Percentiles rank a stretch among this genome's conserved stretches.
Evolutionary conservation across 2,329 filamentous ascomycete genomes (phyloP).

Genomic region (Parafenestella ontariensis): DNA sequence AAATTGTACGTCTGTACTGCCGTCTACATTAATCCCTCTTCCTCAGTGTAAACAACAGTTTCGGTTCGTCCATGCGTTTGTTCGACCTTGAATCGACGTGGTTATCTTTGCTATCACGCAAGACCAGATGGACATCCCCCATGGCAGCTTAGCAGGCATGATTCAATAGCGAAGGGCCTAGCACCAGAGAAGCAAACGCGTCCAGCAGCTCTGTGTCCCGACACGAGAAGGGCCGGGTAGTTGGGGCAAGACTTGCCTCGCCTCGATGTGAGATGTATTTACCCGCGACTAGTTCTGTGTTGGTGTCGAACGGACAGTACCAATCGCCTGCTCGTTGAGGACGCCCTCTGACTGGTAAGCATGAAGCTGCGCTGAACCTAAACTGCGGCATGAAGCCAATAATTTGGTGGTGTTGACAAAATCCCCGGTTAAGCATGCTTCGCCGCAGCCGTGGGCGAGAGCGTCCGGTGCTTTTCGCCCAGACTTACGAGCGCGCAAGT

Average conservation of each 20-base stretch:
- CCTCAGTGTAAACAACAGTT: neutral
- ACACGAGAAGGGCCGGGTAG: neutral
- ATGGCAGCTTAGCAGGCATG: neutral
- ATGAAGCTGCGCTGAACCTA: neutral
- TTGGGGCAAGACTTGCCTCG: conserved; percentile 1
- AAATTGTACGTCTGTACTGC: neutral
- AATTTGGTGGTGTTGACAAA: conserved; percentile 9
- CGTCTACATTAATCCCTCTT: neutral
- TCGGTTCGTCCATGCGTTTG: neutral
- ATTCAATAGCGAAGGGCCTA: neutral
- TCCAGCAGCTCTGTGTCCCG: neutral
- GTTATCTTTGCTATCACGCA: neutral
- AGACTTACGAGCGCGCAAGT: neutral
- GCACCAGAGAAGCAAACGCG: neutral
- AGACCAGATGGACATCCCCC: neutral
- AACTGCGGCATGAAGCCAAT: conserved; percentile 7
- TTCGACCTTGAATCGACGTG: neutral
- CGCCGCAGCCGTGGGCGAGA: neutral
- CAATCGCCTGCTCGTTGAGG: neutral
- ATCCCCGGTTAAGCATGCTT: neutral
- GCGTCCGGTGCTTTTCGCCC: neutral
- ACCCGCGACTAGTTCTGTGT: conserved; percentile 6
- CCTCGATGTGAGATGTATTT: neutral
- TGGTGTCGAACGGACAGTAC: neutral
- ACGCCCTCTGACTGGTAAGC: conserved; percentile 4